Evolutionary conservation across 305 asterid genomes (phyloP).

Genomic region (Fraxinus paxiana): DNA sequence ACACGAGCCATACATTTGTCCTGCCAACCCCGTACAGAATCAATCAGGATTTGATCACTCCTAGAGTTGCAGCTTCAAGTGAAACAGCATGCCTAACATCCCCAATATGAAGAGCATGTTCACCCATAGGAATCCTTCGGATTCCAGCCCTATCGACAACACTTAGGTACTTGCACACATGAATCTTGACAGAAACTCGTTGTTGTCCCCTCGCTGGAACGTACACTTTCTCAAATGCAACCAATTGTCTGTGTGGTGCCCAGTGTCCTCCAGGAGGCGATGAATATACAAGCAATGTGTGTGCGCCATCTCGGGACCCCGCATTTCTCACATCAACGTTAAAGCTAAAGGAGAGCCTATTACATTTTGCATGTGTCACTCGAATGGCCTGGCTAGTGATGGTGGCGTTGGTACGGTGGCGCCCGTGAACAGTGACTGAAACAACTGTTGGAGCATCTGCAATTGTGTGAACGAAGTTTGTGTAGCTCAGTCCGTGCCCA

Average conservation of each 20-base stretch:
- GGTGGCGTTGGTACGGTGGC: conserved; percentile 41
- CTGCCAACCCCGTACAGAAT: background rate
- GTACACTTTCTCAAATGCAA: conserved; percentile 56
- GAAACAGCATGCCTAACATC: conserved; percentile 55
- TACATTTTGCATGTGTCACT: conserved; percentile 59
- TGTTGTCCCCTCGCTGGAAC: conserved; percentile 38
- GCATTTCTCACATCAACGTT: conserved; percentile 50
- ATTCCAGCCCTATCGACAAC: conserved; percentile 70
- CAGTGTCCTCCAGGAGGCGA: conserved; percentile 48
- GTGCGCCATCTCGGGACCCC: conserved; percentile 58
- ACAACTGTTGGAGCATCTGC: conserved; percentile 52
- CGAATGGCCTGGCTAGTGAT: conserved; percentile 39
- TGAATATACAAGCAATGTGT: conserved; percentile 64
- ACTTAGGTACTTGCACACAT: conserved; percentile 66
- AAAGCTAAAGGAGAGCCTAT: conserved; percentile 35
- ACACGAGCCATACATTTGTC: background rate
- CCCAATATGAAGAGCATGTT: conserved; percentile 61
- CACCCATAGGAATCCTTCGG: conserved; percentile 73
- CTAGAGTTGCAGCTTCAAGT: conserved; percentile 43
- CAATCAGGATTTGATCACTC: conserved; percentile 43
- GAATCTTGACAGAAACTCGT: conserved; percentile 40
- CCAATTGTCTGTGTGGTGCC: conserved; percentile 63
- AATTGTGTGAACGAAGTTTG: conserved; percentile 48
- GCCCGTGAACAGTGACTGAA: conserved; percentile 50
- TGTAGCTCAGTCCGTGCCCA: conserved; percentile 81